Conservation (phyloP, 148 eudicot genomes). For the Spergularia bocconei region DNA sequence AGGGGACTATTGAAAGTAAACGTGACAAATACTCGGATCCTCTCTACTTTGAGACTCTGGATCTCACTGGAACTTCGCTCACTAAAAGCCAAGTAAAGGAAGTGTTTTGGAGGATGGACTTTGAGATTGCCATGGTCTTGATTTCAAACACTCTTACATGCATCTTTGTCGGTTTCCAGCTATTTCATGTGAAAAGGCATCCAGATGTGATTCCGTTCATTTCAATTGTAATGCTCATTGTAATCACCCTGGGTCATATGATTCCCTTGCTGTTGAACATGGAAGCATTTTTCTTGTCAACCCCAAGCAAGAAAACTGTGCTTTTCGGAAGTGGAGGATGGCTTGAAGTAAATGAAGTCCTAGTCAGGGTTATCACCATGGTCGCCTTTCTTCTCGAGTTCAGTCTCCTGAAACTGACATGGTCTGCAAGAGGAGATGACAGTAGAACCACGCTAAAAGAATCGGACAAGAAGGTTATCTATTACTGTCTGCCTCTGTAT, state of each 20-base stretch:
- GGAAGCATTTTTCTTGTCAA: slow-evolving; percentile 67
- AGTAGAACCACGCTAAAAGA: slow-evolving; percentile 43
- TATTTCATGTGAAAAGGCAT: slow-evolving; percentile 61
- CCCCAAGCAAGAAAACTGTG: slow-evolving; percentile 46
- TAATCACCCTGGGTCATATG: slow-evolving; percentile 73
- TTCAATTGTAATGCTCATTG: slow-evolving; percentile 67
- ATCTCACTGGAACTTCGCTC: slow-evolving; percentile 50
- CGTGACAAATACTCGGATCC: slow-evolving; percentile 51
- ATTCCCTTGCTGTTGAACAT: slow-evolving; percentile 75
- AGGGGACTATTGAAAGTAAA: slow-evolving; percentile 81
- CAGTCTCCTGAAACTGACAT: slow-evolving; percentile 76
- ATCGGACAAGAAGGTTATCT: slow-evolving; percentile 66
- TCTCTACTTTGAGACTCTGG: slow-evolving; percentile 61
- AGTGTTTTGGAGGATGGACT: slow-evolving; percentile 82
- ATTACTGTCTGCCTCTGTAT: slow-evolving; percentile 52
- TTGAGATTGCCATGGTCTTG: slow-evolving; percentile 80
- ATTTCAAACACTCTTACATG: slow-evolving; percentile 80
- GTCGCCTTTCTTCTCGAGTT: slow-evolving; percentile 78
- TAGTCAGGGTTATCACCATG: slow-evolving; percentile 89
- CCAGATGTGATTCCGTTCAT: slow-evolving; percentile 60
- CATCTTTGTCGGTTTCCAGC: slow-evolving; percentile 67
- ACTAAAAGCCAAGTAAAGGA: slow-evolving; percentile 42
- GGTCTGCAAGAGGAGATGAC: slow-evolving; percentile 59
- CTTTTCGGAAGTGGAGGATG: slow-evolving; percentile 66
- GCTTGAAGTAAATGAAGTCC: slow-evolving; percentile 86